Conservation (phyloP, 805 yeast genomes). For the Wickerhamiella galacta region DNA sequence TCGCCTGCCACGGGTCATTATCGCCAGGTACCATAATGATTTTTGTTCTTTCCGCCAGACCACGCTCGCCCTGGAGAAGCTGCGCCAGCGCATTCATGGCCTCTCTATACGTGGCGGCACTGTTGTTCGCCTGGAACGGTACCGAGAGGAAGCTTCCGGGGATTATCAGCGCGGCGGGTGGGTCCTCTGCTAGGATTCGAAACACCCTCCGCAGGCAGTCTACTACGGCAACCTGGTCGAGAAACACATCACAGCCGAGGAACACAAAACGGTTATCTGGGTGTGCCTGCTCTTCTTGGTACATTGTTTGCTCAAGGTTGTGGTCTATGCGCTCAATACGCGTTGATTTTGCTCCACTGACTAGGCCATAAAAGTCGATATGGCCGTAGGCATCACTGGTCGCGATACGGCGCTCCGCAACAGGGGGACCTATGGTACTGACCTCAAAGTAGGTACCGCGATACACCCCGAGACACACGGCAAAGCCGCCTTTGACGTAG, state of each 20-base stretch:
- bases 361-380: slow-evolving; percentile 47
- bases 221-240: slow-evolving; percentile 43
- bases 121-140: slow-evolving; percentile 32
- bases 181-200: slow-evolving; percentile 32
- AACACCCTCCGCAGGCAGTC: slow-evolving; percentile 55
- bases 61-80: slow-evolving; percentile 42
- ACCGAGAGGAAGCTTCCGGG: slow-evolving; percentile 63
- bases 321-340: slow-evolving; percentile 38
- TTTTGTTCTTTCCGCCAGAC: slow-evolving; percentile 34
- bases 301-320: slow-evolving; percentile 36
- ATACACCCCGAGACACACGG: slow-evolving; percentile 74
- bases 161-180: slow-evolving; percentile 57
- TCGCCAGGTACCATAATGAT: slow-evolving; percentile 72
- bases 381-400: slow-evolving; percentile 62
- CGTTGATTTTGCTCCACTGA: slow-evolving; percentile 19
- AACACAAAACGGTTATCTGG: slow-evolving; percentile 44
- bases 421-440: slow-evolving; percentile 68
- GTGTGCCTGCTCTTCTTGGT: slow-evolving; percentile 37
- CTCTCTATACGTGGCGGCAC: slow-evolving; percentile 31
- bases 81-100: slow-evolving; percentile 62
- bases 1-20: slow-evolving; percentile 85
- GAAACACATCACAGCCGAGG: slow-evolving; percentile 56
- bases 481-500: slow-evolving; percentile 55
- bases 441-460: slow-evolving; percentile 47
- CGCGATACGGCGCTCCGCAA: slow-evolving; percentile 55